Base-by-base conservation (phyloP, 1,284 basidiomycete genomes). In the Apiotrichum mycotoxinovorans region DNA sequence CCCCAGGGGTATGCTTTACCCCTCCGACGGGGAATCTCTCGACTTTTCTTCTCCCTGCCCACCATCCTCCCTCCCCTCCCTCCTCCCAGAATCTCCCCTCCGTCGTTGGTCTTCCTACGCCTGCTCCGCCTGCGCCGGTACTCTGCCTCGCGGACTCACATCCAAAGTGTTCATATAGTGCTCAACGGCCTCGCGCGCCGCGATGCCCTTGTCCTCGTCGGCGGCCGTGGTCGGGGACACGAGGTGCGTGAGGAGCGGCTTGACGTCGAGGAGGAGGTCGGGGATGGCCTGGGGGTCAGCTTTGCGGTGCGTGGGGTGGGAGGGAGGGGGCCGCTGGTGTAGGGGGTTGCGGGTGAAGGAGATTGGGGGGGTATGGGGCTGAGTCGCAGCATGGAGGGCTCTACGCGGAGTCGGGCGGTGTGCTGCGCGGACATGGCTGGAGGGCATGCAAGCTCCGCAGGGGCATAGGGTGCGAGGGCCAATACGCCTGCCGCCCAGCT, bases 221-320 rank as follows among this genome's bases (percentile, higher is more conserved):
- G 50, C 20, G 4, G 43, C 20, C 10, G 49, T 27, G 8, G 34
- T 50, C 12, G 62, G 51, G n/a, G 63, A 51, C 18, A 43, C 45
- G 14, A 74, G 64, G 45, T 74, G 68, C 8, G 67, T 49, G 22
- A 75, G 61, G 2, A 75, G 64, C 4, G 73, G 73, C 55, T 75
- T 75, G 37, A 74, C 54, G 27, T 57, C 67, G 7, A 64, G 46
- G 2, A 75, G 58, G 2, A 75, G 58, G 15, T 66, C 61, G 2
- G 73, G 73, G 22, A 75, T 63, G 7, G 72, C 72, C 71, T 72
- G 57, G 30, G 37, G 4, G 55, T 33, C 9, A 35, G 44, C 15
- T 47, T 42, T 57, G 37, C n/a, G 9, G 50, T 33, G 37, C 26
- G 20, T 4, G 42, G 30, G 20, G 42, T 3, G 30, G 40, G 35